Percentiles rank a stretch among this genome's conserved stretches.
phyloP scores from a whole-genome alignment of 192 early-diverging fungal genomes.

The Geosiphon pyriformis region DNA sequence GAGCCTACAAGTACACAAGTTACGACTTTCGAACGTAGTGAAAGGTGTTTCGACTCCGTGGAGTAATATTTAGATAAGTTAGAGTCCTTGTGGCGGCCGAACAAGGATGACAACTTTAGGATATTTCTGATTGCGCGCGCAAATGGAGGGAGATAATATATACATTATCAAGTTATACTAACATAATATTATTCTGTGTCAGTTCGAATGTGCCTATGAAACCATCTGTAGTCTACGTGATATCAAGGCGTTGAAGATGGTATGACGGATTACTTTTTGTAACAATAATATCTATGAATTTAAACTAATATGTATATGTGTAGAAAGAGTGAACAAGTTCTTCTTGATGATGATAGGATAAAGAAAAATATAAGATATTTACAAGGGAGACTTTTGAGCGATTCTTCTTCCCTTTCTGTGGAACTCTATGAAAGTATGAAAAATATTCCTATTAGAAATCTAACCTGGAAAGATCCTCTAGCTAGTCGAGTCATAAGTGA shows the following conservation, averaged over 20 bases:
- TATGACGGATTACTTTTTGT: conserved; percentile 9
- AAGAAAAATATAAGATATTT: not conserved
- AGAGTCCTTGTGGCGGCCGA: not conserved
- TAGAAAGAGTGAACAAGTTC: conserved; percentile 1
- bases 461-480: not conserved
- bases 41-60: conserved; percentile 20
- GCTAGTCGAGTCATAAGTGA: conserved; percentile 2
- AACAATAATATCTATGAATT: too few species aligned
- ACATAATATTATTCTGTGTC: conserved; percentile 14
- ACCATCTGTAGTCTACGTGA: conserved; percentile 11
- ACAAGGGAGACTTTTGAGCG: conserved; percentile 10
- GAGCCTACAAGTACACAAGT: conserved; percentile 2
- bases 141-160: conserved; percentile 1
- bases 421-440: conserved; percentile 18
- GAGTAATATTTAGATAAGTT: conserved; percentile 6
- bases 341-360: too few species aligned
- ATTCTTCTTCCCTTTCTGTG: conserved; percentile 4
- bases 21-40: conserved; percentile 13
- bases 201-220: conserved; percentile 24
- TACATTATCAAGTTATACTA: conserved; percentile 7
- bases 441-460: conserved; percentile 6
- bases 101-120: conserved; percentile 13
- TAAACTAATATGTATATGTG: too few species aligned
- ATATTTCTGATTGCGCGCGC: conserved; percentile 9
- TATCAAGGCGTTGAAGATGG: conserved; percentile 9